phyloP scores from a whole-genome alignment of 352 stramenopile species.

The Thraustochytrium sp. region DNA sequence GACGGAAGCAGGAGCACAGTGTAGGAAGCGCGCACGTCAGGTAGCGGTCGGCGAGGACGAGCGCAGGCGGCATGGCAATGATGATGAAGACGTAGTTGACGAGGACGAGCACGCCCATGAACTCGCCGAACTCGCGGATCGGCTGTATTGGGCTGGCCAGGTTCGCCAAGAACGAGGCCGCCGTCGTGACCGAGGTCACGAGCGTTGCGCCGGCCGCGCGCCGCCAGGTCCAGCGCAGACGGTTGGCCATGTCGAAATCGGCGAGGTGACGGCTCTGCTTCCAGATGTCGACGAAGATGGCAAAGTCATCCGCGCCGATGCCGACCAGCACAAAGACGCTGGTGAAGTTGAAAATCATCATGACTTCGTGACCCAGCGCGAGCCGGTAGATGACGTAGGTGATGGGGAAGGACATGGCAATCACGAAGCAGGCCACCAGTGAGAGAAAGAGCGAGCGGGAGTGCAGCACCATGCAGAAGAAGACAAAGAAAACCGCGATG shows the following conservation, averaged over 20 bases:
- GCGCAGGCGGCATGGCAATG: neutral
- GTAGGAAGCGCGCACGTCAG: too few relatives aligned
- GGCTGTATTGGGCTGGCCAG: slow-evolving; percentile 33
- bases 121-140: slow-evolving; percentile 33
- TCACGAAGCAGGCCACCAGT: neutral
- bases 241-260: neutral
- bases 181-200: slow-evolving; percentile 34
- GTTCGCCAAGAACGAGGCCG: slow-evolving; percentile 4
- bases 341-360: slow-evolving; percentile 45
- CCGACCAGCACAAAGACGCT: slow-evolving; percentile 40
- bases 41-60: neutral
- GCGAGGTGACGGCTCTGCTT: neutral
- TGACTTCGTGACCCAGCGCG: neutral
- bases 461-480: neutral
- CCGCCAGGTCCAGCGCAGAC: slow-evolving; percentile 17
- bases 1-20: too few relatives aligned
- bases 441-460: slow-evolving; percentile 20
- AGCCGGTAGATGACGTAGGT: slow-evolving; percentile 36
- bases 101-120: slow-evolving; percentile 32
- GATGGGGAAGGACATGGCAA: neutral
- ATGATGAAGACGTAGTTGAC: slow-evolving; percentile 38
- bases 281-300: slow-evolving; percentile 39
- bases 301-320: slow-evolving; percentile 42
- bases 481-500: neutral
- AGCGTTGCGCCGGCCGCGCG: slow-evolving; percentile 8